phyloP scores from a whole-genome alignment of 1,284 basidiomycete genomes.

The Kwoniella shivajii region DNA sequence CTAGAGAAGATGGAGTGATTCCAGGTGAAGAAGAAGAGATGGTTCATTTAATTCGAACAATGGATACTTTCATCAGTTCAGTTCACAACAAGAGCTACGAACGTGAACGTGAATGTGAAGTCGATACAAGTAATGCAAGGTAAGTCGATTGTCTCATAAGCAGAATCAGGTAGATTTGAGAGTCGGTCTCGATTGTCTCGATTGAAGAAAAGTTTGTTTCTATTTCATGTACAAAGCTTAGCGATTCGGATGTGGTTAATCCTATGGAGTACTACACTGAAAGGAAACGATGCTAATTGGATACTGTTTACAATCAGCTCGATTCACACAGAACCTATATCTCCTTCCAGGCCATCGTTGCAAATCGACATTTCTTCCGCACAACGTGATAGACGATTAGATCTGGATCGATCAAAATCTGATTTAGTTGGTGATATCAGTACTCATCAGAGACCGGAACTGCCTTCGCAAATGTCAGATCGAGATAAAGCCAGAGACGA shows the following conservation, averaged over 20 bases:
- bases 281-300: neutral
- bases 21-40: conserved; percentile 5
- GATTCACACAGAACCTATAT: neutral
- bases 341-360: neutral
- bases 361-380: conserved; percentile 8
- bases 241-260: too few relatives aligned
- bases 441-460: too few relatives aligned
- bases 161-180: too few relatives aligned
- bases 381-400: conserved; percentile 2
- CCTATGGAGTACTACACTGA: too few relatives aligned
- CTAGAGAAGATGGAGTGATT: neutral
- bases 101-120: neutral
- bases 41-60: neutral
- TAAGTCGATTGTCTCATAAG: too few relatives aligned
- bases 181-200: too few relatives aligned
- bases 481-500: too few relatives aligned
- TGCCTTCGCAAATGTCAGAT: too few relatives aligned
- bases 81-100: neutral
- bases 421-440: too few relatives aligned
- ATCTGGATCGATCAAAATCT: neutral
- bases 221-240: too few relatives aligned
- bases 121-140: neutral
- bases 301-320: neutral
- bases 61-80: conserved; percentile 3
- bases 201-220: too few relatives aligned